Evolutionary conservation across 805 yeast genomes (phyloP), one percentile per base, ranked within the genome.

Genomic region (Kodamaea kaohsiungensis): DNA sequence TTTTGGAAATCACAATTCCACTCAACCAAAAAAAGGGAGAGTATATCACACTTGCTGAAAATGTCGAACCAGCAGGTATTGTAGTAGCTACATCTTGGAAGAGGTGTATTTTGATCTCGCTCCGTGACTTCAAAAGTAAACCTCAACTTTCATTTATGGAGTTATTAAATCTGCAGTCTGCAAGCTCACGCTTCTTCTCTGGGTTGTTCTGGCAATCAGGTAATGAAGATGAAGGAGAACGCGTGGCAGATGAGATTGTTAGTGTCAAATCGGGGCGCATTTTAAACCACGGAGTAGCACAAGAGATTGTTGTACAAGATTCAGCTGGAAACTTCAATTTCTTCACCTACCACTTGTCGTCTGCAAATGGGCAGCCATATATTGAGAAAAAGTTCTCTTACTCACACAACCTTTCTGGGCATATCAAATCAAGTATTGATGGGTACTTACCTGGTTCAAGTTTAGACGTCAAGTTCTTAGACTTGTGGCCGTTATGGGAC

Each of bases 21-120:
- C 58, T 76, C 27, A 40, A 38, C 42, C 18, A 38, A 6, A 66
- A 68, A 53, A 67, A 61, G 49, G 73, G 74, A n/a, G 98, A 92
- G 65, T 64, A 66, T 30, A 73, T 91, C 15, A 80, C 84, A 1
- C 61, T 76, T 39, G 79, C 87, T 1, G 82, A 83, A 52, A 81
- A 81, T 56, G 77, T 87, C 9, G 90, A 85, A 58, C 92, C 95
- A 0, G 83, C 88, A 1, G 97, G 97, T 1, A 74, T 90, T 3
- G 75, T 87, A 0, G 63, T 87, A 7, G 81, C 91, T 7, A 90
- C 97, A 0, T 82, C 88, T 2, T 72, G 81, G 56, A 90, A 90
- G 19, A 76, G 92, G 56, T 82, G 87, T 43, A 66, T 86, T 5
- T 73, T 89, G 43, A 63, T 90, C 1, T 75, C 86, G 0, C 71